These are phyloP conservation scores for Sclerotinia spermophila DNA, from an alignment of 2,329 filamentous ascomycete species.

Conservation along the genomic window DNA sequence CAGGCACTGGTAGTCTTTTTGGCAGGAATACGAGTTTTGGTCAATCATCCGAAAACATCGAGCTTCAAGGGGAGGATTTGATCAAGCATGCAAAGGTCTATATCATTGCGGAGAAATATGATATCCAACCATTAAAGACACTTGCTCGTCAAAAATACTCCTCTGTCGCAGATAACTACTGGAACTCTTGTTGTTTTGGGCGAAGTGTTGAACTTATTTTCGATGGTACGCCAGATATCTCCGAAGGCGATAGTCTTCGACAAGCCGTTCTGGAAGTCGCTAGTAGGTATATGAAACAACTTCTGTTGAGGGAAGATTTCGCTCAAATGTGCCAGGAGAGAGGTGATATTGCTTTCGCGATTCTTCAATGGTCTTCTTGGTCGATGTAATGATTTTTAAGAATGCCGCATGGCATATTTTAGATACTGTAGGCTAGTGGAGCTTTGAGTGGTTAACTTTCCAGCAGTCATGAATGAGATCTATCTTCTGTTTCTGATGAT, in stretches of 20 bases:
- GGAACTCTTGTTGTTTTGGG: slow-evolving; percentile 18
- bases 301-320: slow-evolving; percentile 19
- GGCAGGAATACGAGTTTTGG: no score
- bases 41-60: not conserved
- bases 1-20: not conserved
- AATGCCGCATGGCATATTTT: not conserved
- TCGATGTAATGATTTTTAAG: not conserved
- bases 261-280: slow-evolving; percentile 4
- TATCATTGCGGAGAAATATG: slow-evolving; percentile 22
- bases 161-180: not conserved
- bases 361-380: not conserved
- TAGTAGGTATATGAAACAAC: not conserved
- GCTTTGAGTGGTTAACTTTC: not conserved
- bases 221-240: slow-evolving; percentile 18
- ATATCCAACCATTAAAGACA: slow-evolving; percentile 21
- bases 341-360: slow-evolving; percentile 18
- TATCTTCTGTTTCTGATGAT: not conserved
- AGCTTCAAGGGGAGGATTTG: slow-evolving; percentile 1
- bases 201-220: slow-evolving; percentile 21
- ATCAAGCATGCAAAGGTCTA: slow-evolving; percentile 21
- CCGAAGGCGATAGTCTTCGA: slow-evolving; percentile 5
- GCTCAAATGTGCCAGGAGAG: slow-evolving; percentile 17
- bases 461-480: not conserved
- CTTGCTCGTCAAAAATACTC: slow-evolving; percentile 19
- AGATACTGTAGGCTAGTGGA: not conserved